A percentile compares a stretch with the other conserved stretches of the same genome.
These are phyloP conservation scores for Plectranthus barbatus DNA, from an alignment of 257 asterid genomes.

Conservation along the genomic window DNA sequence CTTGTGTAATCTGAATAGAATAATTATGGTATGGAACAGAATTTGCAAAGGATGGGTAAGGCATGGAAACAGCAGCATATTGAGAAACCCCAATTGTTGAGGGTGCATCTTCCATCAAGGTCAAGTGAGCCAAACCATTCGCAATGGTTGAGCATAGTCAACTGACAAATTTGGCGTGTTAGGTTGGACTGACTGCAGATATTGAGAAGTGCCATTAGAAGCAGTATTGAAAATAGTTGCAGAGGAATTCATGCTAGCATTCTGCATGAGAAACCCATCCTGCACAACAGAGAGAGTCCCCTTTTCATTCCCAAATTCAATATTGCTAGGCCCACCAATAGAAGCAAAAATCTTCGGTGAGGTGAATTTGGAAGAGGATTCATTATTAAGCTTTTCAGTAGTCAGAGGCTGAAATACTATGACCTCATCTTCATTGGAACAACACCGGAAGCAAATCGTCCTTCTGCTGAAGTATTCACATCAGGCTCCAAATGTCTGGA, in stretches of 20 bases:
- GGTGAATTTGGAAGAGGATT: constrained; percentile 24
- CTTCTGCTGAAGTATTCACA: constrained; percentile 19
- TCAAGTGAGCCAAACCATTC: constrained; percentile 47
- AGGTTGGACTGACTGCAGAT: constrained; percentile 40
- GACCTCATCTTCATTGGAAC: constrained; percentile 88
- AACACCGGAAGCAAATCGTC: no score
- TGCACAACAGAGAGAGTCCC: no score
- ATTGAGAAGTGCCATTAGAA: constrained; percentile 32
- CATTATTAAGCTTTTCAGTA: constrained; percentile 49
- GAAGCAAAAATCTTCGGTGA: constrained; percentile 23
- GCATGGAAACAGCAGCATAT: constrained; percentile 38
- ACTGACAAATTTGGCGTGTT: constrained; percentile 40
- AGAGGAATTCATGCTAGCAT: constrained; percentile 15
- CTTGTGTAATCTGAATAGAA: constrained; percentile 34
- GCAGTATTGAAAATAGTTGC: constrained; percentile 7
- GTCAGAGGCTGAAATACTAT: constrained; percentile 78
- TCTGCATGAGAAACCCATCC: no score
- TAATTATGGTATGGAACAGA: constrained; percentile 22
- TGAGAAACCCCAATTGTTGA: constrained; percentile 37
- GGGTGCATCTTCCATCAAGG: constrained; percentile 47
- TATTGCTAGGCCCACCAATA: constrained; percentile 22
- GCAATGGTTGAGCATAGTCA: constrained; percentile 37
- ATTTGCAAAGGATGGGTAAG: constrained; percentile 38
- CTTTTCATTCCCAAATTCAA: constrained; percentile 26
- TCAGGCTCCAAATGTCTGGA: constrained; percentile 27